Conservation (phyloP, 768 basidiomycete species). For the Sarcodon aspratus region DNA sequence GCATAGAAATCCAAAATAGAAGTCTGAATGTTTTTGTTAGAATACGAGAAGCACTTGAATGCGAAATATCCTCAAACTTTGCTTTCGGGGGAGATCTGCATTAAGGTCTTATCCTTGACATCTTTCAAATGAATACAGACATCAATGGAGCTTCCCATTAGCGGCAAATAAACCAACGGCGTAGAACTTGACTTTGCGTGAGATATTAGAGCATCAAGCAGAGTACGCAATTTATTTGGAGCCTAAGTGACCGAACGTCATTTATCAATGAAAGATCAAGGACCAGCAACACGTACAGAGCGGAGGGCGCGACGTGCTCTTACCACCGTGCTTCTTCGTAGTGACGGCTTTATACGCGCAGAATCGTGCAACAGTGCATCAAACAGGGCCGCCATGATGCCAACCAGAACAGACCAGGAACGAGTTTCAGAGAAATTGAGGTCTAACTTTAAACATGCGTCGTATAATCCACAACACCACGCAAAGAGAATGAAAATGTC, state of each 20-base stretch:
- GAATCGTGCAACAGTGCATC: constrained; percentile 46
- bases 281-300: constrained; percentile 28
- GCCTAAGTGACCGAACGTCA: constrained; percentile 11
- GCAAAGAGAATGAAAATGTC: constrained; percentile 59
- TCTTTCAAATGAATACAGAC: constrained; percentile 61
- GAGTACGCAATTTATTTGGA: constrained; percentile 30
- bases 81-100: constrained; percentile 29
- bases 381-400: constrained; percentile 47
- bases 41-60: neutral
- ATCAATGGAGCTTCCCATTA: constrained; percentile 61
- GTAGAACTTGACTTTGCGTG: constrained; percentile 37
- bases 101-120: constrained; percentile 30
- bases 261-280: neutral
- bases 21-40: constrained; percentile 23
- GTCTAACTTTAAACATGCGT: constrained; percentile 33
- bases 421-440: constrained; percentile 33
- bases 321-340: constrained; percentile 51
- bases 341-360: constrained; percentile 38
- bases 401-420: constrained; percentile 40
- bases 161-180: constrained; percentile 27
- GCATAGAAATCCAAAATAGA: constrained; percentile 52
- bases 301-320: constrained; percentile 57
- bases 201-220: constrained; percentile 44
- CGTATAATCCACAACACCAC: constrained; percentile 60
- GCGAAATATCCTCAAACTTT: constrained; percentile 24